phyloP scores from a whole-genome alignment of 345 rosid genomes.

The Geranium rotundifolium region DNA sequence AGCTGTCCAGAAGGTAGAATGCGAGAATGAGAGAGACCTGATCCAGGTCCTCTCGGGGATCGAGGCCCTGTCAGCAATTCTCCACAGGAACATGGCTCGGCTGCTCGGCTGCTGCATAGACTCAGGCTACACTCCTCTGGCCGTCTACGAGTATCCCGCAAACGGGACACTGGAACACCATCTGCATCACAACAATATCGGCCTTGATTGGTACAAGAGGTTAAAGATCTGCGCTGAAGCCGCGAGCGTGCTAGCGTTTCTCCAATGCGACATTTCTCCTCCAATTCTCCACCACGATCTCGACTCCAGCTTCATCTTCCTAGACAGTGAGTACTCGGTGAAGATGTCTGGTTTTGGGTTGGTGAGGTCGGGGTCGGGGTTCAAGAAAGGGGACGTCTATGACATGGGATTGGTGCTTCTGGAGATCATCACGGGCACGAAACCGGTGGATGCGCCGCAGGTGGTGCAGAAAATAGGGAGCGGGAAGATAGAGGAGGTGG shows the following conservation, averaged over 20 bases:
- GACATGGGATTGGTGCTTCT: constrained; percentile 57
- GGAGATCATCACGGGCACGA: constrained; percentile 60
- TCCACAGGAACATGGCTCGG: constrained; percentile 57
- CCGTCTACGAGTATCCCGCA: constrained; percentile 62
- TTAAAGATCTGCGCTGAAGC: constrained; percentile 53
- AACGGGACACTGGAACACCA: constrained; percentile 54
- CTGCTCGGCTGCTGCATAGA: constrained; percentile 63
- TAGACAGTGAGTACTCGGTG: constrained; percentile 46
- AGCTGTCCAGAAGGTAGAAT: constrained; percentile 54
- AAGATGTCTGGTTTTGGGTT: constrained; percentile 57
- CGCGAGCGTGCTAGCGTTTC: constrained; percentile 46
- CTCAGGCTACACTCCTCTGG: constrained; percentile 33
- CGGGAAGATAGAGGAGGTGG: constrained; percentile 60
- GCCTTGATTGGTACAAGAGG: constrained; percentile 68
- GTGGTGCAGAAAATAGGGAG: constrained; percentile 44
- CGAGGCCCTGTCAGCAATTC: constrained; percentile 44
- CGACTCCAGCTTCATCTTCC: constrained; percentile 38
- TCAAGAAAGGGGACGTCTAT: constrained; percentile 31
- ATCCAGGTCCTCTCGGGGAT: constrained; percentile 44
- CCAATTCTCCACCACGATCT: constrained; percentile 52
- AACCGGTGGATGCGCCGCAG: constrained; percentile 8
- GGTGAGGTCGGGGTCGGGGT: constrained; percentile 7
- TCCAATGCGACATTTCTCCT: constrained; percentile 57
- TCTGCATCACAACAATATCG: constrained; percentile 19
- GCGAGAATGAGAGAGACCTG: constrained; percentile 43